Base-by-base conservation (phyloP, 2,329 filamentous ascomycete genomes). In the Nannizziopsis arthrosporioides region DNA sequence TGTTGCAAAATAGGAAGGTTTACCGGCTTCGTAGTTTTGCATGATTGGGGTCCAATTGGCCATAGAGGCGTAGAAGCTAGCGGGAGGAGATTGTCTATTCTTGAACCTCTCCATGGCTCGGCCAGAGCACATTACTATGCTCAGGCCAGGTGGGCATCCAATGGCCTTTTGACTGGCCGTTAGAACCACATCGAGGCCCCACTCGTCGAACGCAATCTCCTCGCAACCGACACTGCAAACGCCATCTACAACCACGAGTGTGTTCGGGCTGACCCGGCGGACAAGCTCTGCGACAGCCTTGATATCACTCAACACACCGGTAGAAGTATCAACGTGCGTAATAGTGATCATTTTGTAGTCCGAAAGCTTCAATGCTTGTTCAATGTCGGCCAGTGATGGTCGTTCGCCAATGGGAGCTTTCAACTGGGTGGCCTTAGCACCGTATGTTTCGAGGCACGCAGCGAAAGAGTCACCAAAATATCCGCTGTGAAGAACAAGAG, bases 1-100 rank as follows among this genome's bases (percentile, higher is more conserved):
- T 1, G 92, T 98, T 34, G 92, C 92, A 63, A 98, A 98, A 74
- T 98, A 98, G 1, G 88, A 94, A 34, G 92, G 80, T 73, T 96
- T 98, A 74, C 89, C 87, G 55, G 87, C 86, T 72, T 98, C 92
- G 69, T 98, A 98, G 72, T 95, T 96, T 72, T 92, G 81, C 90
- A 98, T 96, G 68, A 98, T 92, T 41, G 90, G 90, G 49, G 89
- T 73, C 92, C 92, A 98, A 71, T 96, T 96, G 75, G 88, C 89
- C 75, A 95, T 86, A 10, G 85, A 94, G 48, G 85, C 89, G 68
- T 95, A 98, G 76, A 96, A 98, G 17, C 88, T 85, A 15, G 80
- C 76, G 1, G 89, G 85, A 10, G 84, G 83, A 9, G 80, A 82
- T 73, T 90, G 90, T 63, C 92, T 79, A 59, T 74, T 77, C 68